Base-by-base conservation (phyloP, 768 basidiomycete genomes). In the Dioszegia crocea region DNA sequence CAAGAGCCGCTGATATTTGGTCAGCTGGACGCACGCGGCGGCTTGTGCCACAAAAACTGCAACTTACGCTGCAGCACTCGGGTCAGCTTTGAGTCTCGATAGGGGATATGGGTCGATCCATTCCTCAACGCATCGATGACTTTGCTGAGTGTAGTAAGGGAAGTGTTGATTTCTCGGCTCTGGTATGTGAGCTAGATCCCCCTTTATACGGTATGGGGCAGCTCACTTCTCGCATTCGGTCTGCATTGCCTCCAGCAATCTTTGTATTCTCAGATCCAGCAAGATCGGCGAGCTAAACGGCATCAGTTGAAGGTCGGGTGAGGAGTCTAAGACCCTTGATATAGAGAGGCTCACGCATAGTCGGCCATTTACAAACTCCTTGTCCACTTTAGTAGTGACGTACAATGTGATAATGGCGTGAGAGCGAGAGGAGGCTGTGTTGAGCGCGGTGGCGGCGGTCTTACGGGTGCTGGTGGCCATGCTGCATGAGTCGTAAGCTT, bases 191-290 rank as follows among this genome's bases (percentile, higher is more conserved):
- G n/a, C 23, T 36, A 10, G 26, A 44, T 19, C 21, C 27, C 23
- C 24, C 4, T 30, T 29, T 16, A 11, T 39, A 2, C 9, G 11
- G 12, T 55, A 24, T 53, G 19, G n/a, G 29, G n/a, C 31, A 2
- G 49, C 47, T 9, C 30, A 73, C 71, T 56, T 94, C 91, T 2
- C 86, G 84, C 86, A 92, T 90, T 1, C 91, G 84, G n/a, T 83
- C 84, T 0, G 84, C 80, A 71, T 92, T 88, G 64, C 91, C 92
- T 4, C 91, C 90, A 3, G 91, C 91, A 26, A 88, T 54, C 50
- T 89, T 92, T 75, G 91, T 92, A 69, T 91, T 91, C 78, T 93
- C 91, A 0, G 88, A 90, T 26, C 91, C 91, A 17, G 91, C 91
- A 26, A 93, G 82, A 77, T 93, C 91, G 11, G 91, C 88, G 9